A percentile compares a stretch with the other conserved stretches of the same genome.
These are phyloP conservation scores for Backusella westeae DNA, from an alignment of 192 early-diverging fungal genomes.

Conservation along the genomic window DNA sequence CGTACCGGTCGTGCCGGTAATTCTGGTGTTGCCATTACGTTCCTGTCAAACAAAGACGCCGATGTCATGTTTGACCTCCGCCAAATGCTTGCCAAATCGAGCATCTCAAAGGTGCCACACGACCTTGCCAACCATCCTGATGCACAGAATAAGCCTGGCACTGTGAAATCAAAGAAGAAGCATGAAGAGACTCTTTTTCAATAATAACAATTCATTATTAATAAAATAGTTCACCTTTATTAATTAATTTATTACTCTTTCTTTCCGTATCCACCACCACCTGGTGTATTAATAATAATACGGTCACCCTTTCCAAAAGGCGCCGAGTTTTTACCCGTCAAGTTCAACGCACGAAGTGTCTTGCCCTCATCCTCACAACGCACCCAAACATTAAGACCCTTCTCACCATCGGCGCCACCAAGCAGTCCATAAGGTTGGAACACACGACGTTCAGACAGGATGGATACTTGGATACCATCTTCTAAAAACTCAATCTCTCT, in stretches of 20 bases:
- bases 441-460: slow-evolving; percentile 90
- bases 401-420: slow-evolving; percentile 71
- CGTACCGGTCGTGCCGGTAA: slow-evolving; percentile 98
- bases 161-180: slow-evolving; percentile 52
- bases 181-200: slow-evolving; percentile 51
- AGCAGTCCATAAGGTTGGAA: slow-evolving; percentile 83
- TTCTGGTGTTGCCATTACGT: slow-evolving; percentile 87
- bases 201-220: slow-evolving; percentile 15
- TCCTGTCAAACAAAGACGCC: slow-evolving; percentile 76
- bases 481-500: slow-evolving; percentile 95
- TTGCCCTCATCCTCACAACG: slow-evolving; percentile 47
- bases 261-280: slow-evolving; percentile 86
- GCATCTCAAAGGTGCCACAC: slow-evolving; percentile 73
- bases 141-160: slow-evolving; percentile 75
- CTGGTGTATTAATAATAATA: slow-evolving; percentile 84
- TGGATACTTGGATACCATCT: slow-evolving; percentile 75
- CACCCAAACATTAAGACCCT: slow-evolving; percentile 80
- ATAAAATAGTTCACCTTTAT: not conserved
- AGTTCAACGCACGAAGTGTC: slow-evolving; percentile 20
- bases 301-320: slow-evolving; percentile 76
- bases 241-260: not conserved
- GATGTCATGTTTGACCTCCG: slow-evolving; percentile 88
- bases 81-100: slow-evolving; percentile 71
- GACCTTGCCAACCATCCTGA: slow-evolving; percentile 85
- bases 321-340: slow-evolving; percentile 82